These are phyloP conservation scores for Diaporthe australafricana DNA, from an alignment of 2,329 filamentous ascomycete genomes.

Conservation along the genomic window DNA sequence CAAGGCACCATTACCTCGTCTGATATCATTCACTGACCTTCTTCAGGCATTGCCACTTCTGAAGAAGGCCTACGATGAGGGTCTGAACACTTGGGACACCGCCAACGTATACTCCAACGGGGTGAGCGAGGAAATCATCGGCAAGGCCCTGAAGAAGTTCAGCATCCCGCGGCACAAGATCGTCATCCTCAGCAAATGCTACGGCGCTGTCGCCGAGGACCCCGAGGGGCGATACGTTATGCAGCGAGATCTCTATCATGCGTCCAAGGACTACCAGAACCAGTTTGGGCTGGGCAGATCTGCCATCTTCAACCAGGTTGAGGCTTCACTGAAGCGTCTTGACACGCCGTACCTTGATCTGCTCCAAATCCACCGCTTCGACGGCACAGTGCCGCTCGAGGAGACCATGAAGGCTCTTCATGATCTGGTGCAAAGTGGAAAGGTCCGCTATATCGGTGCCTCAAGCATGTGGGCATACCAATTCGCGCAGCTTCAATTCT, in stretches of 20 bases:
- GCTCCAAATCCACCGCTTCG: constrained; percentile 72
- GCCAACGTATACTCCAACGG: constrained; percentile 74
- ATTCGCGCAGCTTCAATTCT: constrained; percentile 65
- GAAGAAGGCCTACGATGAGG: constrained; percentile 47
- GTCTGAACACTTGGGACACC: constrained; percentile 55
- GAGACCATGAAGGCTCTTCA: constrained; percentile 74
- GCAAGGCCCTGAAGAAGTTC: constrained; percentile 73
- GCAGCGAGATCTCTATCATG: constrained; percentile 40
- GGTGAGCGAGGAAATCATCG: constrained; percentile 72
- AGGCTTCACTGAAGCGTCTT: constrained; percentile 50
- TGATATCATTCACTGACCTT: background rate
- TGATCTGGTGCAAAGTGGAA: constrained; percentile 68
- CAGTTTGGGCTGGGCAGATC: constrained; percentile 47
- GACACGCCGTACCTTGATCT: constrained; percentile 58
- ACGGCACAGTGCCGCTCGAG: constrained; percentile 63
- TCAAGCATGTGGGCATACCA: constrained; percentile 65
- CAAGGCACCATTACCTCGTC: constrained; percentile 3
- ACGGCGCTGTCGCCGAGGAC: constrained; percentile 50
- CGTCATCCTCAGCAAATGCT: constrained; percentile 72
- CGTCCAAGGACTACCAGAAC: constrained; percentile 54
- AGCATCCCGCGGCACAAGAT: constrained; percentile 73
- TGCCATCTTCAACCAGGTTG: constrained; percentile 54
- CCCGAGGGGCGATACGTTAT: constrained; percentile 46
- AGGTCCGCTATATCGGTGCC: constrained; percentile 66
- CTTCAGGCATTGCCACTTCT: constrained; percentile 38